These are phyloP conservation scores for Pestalotiopsis sp. DNA, from an alignment of 2,329 filamentous ascomycete genomes.

Conservation along the genomic window DNA sequence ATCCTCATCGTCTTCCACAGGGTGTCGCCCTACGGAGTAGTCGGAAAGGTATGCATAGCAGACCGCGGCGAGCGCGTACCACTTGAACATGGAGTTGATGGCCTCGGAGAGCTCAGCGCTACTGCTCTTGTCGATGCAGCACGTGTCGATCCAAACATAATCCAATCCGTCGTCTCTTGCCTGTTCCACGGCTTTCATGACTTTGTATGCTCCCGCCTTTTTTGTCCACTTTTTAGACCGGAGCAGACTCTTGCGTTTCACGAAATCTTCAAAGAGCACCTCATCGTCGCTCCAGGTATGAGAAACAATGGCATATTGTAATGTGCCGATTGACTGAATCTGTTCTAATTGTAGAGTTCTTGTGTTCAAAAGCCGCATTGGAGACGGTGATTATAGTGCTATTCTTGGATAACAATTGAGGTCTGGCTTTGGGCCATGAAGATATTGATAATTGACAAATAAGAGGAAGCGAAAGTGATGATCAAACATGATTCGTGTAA, in stretches of 20 bases:
- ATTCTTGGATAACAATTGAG: too few species aligned
- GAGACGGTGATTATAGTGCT: not conserved
- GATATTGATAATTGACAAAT: too few species aligned
- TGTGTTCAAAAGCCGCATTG: not conserved
- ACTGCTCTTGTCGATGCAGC: conserved; percentile 5
- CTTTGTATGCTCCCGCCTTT: not conserved
- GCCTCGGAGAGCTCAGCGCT: conserved; percentile 1
- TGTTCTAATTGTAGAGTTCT: not conserved
- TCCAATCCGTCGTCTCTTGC: not conserved
- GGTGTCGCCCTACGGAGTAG: not conserved
- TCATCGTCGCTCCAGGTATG: conserved; percentile 8
- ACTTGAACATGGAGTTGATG: conserved; percentile 9
- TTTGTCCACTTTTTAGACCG: not conserved
- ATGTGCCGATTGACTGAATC: not conserved
- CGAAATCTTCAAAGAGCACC: not conserved
- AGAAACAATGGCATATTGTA: not conserved
- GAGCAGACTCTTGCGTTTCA: not conserved
- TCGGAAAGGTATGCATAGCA: conserved; percentile 2
- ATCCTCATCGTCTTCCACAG: not conserved
- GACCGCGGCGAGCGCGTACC: not conserved
- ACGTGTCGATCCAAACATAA: conserved; percentile 2
- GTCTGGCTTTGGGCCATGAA: too few species aligned
- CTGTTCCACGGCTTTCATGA: not conserved
- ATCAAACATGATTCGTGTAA: too few species aligned
- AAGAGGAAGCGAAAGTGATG: too few species aligned